phyloP scores from a whole-genome alignment of 345 rosid species.

The Bruguiera parviflora region DNA sequence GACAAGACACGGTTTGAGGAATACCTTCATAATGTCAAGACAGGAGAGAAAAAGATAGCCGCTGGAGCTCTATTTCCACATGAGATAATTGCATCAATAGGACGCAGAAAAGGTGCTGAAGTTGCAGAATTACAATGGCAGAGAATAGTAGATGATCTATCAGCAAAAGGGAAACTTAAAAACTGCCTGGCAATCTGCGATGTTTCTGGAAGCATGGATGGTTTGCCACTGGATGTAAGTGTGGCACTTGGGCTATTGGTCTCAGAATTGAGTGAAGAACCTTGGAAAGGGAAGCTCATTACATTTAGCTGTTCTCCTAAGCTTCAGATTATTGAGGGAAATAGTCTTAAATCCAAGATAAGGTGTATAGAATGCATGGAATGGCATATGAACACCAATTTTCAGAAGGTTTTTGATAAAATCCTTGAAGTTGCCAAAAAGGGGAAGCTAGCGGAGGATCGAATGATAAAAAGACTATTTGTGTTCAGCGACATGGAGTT shows the following conservation, averaged over 20 bases:
- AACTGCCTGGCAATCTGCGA: slow-evolving; percentile 14
- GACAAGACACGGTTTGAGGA: slow-evolving; percentile 13
- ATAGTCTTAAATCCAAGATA: too few species aligned
- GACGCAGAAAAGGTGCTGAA: not conserved
- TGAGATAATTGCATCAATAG: slow-evolving; percentile 14
- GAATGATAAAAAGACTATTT: too few species aligned
- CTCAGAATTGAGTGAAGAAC: slow-evolving; percentile 13
- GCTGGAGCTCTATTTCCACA: slow-evolving; percentile 23
- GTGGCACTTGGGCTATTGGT: slow-evolving; percentile 7
- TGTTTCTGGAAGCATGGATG: slow-evolving; percentile 9
- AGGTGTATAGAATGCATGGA: too few species aligned
- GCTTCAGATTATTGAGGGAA: not conserved
- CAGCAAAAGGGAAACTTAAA: slow-evolving; percentile 2
- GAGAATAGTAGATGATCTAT: slow-evolving; percentile 25
- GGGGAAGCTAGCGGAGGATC: too few species aligned
- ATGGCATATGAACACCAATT: too few species aligned
- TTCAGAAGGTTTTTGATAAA: too few species aligned
- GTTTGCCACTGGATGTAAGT: slow-evolving; percentile 3
- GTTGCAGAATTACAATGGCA: slow-evolving; percentile 27
- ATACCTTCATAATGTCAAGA: slow-evolving; percentile 16
- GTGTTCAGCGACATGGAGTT: too few species aligned
- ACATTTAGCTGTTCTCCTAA: slow-evolving; percentile 5
- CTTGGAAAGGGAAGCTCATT: slow-evolving; percentile 14
- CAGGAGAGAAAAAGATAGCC: slow-evolving; percentile 13
- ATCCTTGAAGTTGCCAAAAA: too few species aligned